These are phyloP conservation scores for Pythium grandisporangium DNA, from an alignment of 352 stramenopile species.

Conservation along the genomic window DNA sequence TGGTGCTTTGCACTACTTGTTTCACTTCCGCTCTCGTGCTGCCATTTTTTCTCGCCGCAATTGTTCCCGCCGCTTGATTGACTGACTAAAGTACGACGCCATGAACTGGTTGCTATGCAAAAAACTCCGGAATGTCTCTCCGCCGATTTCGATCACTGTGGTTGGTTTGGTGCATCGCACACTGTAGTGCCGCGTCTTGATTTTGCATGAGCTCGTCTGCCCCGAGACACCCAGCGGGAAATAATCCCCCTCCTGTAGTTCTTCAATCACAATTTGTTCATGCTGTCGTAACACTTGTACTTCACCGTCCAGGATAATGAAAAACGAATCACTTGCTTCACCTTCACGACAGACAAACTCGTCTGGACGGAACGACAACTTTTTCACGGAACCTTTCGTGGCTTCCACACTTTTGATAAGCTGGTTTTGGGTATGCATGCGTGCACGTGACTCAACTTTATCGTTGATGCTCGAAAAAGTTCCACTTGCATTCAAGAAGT, in stretches of 20 bases:
- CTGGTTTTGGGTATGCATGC: constrained; percentile 54
- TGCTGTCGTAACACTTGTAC: constrained; percentile 64
- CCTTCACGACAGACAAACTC: constrained; percentile 78
- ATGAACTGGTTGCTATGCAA: constrained; percentile 79
- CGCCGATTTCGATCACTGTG: constrained; percentile 70
- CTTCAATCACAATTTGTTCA: constrained; percentile 61
- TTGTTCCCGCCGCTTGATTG: constrained; percentile 61
- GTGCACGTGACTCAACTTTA: constrained; percentile 47
- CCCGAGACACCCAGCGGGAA: constrained; percentile 74
- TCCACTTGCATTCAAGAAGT: constrained; percentile 70
- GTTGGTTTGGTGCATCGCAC: constrained; percentile 58
- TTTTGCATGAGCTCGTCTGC: constrained; percentile 51
- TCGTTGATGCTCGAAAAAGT: constrained; percentile 67
- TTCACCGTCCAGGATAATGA: constrained; percentile 65
- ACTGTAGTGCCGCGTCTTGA: constrained; percentile 61
- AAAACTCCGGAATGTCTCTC: constrained; percentile 78
- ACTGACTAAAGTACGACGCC: constrained; percentile 63
- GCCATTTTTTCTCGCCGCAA: no score
- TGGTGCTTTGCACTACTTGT: no score
- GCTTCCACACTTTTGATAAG: constrained; percentile 73
- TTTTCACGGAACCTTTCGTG: constrained; percentile 58
- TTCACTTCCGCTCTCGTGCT: no score
- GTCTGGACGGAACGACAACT: constrained; percentile 35
- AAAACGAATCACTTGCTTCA: constrained; percentile 69
- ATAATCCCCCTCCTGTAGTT: constrained; percentile 63